Evolutionary conservation across 2,329 filamentous ascomycete genomes (phyloP), one percentile per base, ranked within the genome.

Genomic region (Diaporthe citrichinensis): DNA sequence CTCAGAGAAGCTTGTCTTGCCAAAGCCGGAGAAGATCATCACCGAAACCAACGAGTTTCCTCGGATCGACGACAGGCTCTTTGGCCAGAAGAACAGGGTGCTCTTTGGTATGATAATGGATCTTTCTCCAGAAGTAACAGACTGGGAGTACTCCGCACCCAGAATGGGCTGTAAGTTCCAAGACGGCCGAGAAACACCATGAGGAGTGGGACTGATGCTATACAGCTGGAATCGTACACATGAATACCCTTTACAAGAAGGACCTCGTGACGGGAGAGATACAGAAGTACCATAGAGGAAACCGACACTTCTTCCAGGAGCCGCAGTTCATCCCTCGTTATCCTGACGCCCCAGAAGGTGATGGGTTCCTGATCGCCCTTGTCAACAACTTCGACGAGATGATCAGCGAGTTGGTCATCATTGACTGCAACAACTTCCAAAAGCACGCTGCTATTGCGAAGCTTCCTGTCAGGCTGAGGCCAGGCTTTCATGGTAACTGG

Each of bases 301-400:
- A 34, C 31, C 55, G 55, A 3, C 55, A 58, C 17, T 58, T 58
- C 55, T 58, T 58, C 9, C 55, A 58, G 20, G 55, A 58, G 31
- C 55, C 55, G 31, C 55, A 58, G 31, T 58, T 58, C 55, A 58
- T 58, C 17, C 55, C 55, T 36, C 55, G 55, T 58, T 31, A 58
- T 14, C 28, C 55, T 4, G 55, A 58, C 20, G 55, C 55, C 31
- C 31, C 31, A 58, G 55, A 58, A 58, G 55, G 55, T 9, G 55
- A 58, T 23, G 55, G 55, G 17, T 58, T 39, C 31, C 31, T 58
- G 31, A 58, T 58, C 28, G 55, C 55, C 14, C 17, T 58, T 8
- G 31, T 58, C 3, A 58, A 58, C 17, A 58, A 58, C 20, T 36
- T 58, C 20, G 55, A 58, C 23, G 55, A 58, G 28, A 58, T 58